Conservation (phyloP, 2,329 filamentous ascomycete species). For the Fusarium brevicatenulatum region DNA sequence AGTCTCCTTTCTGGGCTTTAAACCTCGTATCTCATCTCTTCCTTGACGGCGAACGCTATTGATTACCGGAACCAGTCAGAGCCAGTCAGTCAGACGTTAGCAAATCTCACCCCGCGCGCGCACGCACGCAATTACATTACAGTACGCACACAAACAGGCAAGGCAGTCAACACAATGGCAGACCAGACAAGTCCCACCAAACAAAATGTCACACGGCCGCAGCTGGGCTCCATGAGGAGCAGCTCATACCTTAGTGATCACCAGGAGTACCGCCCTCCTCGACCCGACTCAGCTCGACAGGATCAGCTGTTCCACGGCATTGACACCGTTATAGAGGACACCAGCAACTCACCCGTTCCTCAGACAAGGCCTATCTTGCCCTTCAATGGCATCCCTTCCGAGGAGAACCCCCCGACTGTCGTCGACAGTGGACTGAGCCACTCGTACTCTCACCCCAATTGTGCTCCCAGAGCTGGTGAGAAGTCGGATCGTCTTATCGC, state of each 20-base stretch:
- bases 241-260: constrained; percentile 71
- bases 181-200: constrained; percentile 47
- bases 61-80: constrained; percentile 15
- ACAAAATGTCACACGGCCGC: constrained; percentile 55
- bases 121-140: background rate
- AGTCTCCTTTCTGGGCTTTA: background rate
- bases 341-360: constrained; percentile 51
- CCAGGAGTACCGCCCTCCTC: constrained; percentile 69
- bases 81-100: constrained; percentile 15
- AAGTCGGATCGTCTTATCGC: constrained; percentile 65
- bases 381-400: constrained; percentile 70
- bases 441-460: constrained; percentile 71
- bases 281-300: constrained; percentile 61
- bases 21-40: constrained; percentile 1
- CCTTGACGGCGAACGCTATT: background rate
- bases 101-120: constrained; percentile 34
- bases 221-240: constrained; percentile 65
- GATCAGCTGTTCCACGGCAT: constrained; percentile 66
- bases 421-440: constrained; percentile 71
- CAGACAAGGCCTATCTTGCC: constrained; percentile 56
- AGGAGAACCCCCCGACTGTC: constrained; percentile 67
- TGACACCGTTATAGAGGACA: constrained; percentile 71
- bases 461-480: constrained; percentile 62
- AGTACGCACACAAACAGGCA: background rate
- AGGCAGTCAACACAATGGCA: constrained; percentile 44